phyloP scores from a whole-genome alignment of 306 rosid species.

The Astragalus glycyphyllos region DNA sequence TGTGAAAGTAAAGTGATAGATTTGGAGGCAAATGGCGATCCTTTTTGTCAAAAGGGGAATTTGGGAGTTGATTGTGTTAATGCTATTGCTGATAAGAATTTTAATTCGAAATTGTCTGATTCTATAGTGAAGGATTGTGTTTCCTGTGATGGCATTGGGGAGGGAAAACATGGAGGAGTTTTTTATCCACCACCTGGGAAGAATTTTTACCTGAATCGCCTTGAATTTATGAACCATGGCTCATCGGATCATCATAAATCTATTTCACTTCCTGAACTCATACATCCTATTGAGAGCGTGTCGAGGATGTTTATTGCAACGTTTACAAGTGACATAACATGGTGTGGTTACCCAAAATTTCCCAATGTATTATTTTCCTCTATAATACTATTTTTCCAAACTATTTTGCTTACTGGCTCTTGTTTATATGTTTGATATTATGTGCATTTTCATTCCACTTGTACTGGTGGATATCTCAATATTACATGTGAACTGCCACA shows the following conservation, averaged over 20 bases:
- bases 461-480: conserved; percentile 13
- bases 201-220: conserved; percentile 70
- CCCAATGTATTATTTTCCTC: conserved; percentile 39
- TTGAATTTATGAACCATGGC: conserved; percentile 42
- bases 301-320: conserved; percentile 75
- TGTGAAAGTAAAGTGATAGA: conserved; percentile 36
- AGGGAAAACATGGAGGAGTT: conserved; percentile 15
- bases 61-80: conserved; percentile 30
- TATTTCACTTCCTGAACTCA: conserved; percentile 70
- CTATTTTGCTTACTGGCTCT: neutral
- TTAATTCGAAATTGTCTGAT: conserved; percentile 17
- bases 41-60: conserved; percentile 24
- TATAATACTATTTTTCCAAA: conserved; percentile 6
- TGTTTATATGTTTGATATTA: neutral
- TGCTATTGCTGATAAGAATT: conserved; percentile 30
- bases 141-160: conserved; percentile 36
- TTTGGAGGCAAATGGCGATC: conserved; percentile 31
- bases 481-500: neutral
- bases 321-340: conserved; percentile 73
- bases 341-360: conserved; percentile 54
- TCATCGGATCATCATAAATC: conserved; percentile 42
- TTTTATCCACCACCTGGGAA: conserved; percentile 63
- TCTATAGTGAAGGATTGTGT: conserved; percentile 32
- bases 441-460: neutral
- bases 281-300: conserved; percentile 69